phyloP scores from a whole-genome alignment of 1,139 yeast genomes.

The Yamadazyma spencermartinsiae region DNA sequence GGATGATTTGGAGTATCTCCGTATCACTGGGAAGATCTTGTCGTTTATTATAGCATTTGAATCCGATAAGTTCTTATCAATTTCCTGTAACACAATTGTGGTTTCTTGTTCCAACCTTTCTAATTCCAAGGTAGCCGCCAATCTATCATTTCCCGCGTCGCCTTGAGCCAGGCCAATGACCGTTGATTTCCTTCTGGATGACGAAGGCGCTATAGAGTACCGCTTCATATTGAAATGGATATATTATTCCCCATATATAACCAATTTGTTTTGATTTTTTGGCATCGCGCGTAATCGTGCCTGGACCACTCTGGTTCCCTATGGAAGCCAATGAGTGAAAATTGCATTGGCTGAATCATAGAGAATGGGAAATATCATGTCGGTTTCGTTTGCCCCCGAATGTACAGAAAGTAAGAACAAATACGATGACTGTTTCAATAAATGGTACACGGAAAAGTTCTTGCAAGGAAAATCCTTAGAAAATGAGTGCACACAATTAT shows the following conservation, averaged over 20 bases:
- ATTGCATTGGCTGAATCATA: neutral
- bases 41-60: constrained; percentile 67
- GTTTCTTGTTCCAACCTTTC: constrained; percentile 81
- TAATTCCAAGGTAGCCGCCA: constrained; percentile 50
- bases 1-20: constrained; percentile 56
- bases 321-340: neutral
- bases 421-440: constrained; percentile 90
- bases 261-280: neutral
- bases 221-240: constrained; percentile 31
- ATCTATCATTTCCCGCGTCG: constrained; percentile 16
- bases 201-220: constrained; percentile 42
- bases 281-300: neutral
- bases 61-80: constrained; percentile 67
- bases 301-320: neutral
- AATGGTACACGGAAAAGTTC: constrained; percentile 93
- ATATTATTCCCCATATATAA: neutral
- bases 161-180: constrained; percentile 11
- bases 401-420: constrained; percentile 83
- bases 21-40: constrained; percentile 60
- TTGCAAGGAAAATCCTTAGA: constrained; percentile 67
- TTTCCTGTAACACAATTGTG: constrained; percentile 74
- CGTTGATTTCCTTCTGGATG: constrained; percentile 38
- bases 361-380: constrained; percentile 77
- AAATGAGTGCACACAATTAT: constrained; percentile 88
- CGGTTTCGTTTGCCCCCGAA: constrained; percentile 95